Evolutionary conservation across 345 rosid species (phyloP), one percentile per base, ranked within the genome.

Genomic region (Gossypium rotundifolium): DNA sequence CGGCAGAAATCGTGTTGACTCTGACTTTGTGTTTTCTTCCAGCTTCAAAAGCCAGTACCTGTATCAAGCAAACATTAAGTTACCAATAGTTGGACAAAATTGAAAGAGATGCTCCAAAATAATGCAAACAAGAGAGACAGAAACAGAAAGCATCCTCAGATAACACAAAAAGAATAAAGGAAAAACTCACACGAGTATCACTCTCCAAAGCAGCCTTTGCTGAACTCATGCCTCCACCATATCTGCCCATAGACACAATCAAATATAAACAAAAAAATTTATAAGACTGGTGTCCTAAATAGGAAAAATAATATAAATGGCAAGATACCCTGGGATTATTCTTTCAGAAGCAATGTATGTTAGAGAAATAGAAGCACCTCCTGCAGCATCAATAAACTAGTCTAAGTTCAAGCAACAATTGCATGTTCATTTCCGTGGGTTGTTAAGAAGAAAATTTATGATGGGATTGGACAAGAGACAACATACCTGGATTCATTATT

Each of bases 31-130:
- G 83, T 77, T 91, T 89, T 79, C 96, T 87, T 79, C 98, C 98
- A 46, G 96, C 96, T 83, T 93, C 98, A 77, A 87, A 93, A 72
- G 98, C 98, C 74, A 93, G 87, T 73, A 91, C 93, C 97, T 92
- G 78, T 13, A 23, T 42, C 54, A 58, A 72, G 55, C 20, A 58
- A 58, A 58, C 14, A 44, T 7, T 4, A 59, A 40, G 54, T 72
- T 45, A 58, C 33, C 53, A 44, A 58, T 40, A 9, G 20, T 23
- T 0, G 42, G 22, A 59, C 23, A 23, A 59, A 58, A 45, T 11
- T 2, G 16, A 70, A 52, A n/a, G 46, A 62, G 45, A 65, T 20
- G 23, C 7, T 33, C 52, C 49, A 44, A 42, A 65, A 65, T 20
- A 44, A 18, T 22, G 70, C 49, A 65, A 18, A 45, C 14, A 7